Base-by-base conservation (phyloP, 1,139 yeast genomes). In the Suhomyces choctaworum region DNA sequence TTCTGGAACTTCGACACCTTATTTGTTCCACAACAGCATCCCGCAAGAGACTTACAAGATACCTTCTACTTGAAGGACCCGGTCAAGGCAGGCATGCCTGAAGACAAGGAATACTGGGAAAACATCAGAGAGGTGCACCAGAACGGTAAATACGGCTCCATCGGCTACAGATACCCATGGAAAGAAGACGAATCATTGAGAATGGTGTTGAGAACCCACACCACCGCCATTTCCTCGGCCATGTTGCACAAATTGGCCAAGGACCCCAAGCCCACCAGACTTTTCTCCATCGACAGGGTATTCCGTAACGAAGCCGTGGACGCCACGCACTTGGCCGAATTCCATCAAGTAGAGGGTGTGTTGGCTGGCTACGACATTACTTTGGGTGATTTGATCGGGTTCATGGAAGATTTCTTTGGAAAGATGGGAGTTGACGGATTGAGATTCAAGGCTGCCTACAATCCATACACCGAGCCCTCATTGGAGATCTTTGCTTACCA, bases 251-350 rank as follows among this genome's bases (percentile, higher is more conserved):
- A 87, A 54, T 76, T 92, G 51, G 97, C 97, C 35, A 64, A 80
- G 49, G 85, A 89, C 62, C 97, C 97, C 40, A 82, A 80, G 56
- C 97, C 98, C 38, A 77, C 85, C 15, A 80, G 97, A 66, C 76
- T 88, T 59, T 94, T 94, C 73, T 87, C 96, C 35, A 94, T 94
- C 54, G 99, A 94, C 66, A 80, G 97, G 60, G 99, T 94, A 45
- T 94, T 94, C 85, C 87, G 99, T 72, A 94, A 94, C 62, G 99
- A 94, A 72, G 97, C 99, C 15, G 98, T 94, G 37, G 99, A 94
- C 62, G 98, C 97, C 36, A 94, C 99, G n/a, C 99, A 94, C 66
- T 78, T 94, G 66, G 98, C 98, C 17, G 99, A 94, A 70, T 94
- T 94, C 76, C 97, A 92, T 67, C 99, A 94, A 71, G 95, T 94